Evolutionary conservation across 306 rosid genomes (phyloP).

Genomic region (Quercus ilex): DNA sequence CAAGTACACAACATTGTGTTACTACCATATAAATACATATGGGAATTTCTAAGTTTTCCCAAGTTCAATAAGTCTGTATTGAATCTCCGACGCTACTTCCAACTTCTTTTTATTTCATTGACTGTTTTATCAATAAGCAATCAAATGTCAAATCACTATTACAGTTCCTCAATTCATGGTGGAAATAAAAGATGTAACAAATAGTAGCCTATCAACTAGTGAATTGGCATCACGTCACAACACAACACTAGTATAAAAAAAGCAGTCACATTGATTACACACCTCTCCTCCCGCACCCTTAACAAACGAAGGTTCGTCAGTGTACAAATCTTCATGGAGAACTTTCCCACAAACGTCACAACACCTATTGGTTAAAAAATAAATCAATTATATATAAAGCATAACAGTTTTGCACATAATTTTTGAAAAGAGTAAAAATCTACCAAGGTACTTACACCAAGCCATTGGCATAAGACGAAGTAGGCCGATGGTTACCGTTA

Average conservation of each 20-base stretch:
- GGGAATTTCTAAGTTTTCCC: no score
- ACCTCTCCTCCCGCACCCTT: conserved; percentile 28
- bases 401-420: background rate
- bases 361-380: background rate
- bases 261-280: background rate
- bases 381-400: background rate
- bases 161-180: background rate
- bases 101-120: no score
- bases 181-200: background rate
- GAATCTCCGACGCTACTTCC: no score
- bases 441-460: background rate
- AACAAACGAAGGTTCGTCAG: conserved; percentile 13
- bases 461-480: background rate
- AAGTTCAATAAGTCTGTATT: no score
- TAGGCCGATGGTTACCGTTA: background rate
- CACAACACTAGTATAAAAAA: background rate
- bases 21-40: no score
- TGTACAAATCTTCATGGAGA: conserved; percentile 8
- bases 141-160: background rate
- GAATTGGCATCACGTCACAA: background rate
- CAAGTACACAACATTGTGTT: no score
- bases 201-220: background rate
- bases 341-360: conserved; percentile 37
- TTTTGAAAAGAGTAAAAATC: background rate
- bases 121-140: background rate